These are phyloP conservation scores for Besnoitia besnoiti DNA, from an alignment of 169 alveolate species.

Conservation along the genomic window DNA sequence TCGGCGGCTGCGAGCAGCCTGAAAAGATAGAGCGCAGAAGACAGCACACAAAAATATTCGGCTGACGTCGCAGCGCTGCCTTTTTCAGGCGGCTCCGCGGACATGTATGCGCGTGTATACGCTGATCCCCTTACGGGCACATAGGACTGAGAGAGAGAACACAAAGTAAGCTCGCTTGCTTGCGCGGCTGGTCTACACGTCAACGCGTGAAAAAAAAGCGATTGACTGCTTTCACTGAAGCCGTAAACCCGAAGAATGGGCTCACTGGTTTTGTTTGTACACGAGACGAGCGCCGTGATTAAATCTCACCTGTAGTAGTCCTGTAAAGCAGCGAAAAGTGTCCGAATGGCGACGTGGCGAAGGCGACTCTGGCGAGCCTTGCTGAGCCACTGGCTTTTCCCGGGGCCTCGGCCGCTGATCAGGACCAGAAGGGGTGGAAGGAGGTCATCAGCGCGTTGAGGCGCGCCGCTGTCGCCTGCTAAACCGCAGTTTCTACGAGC, in stretches of 20 bases:
- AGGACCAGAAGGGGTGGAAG: slow-evolving; percentile 76
- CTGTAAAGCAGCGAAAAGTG: slow-evolving; percentile 88
- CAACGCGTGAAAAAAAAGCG: too few relatives aligned
- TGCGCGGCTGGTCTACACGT: too few relatives aligned
- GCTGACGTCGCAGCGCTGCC: too few relatives aligned
- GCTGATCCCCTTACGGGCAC: too few relatives aligned
- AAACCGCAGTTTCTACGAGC: not conserved
- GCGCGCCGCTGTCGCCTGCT: not conserved
- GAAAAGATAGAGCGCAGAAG: not conserved
- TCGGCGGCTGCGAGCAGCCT: slow-evolving; percentile 86
- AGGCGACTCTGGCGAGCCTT: slow-evolving; percentile 67
- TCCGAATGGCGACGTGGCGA: slow-evolving; percentile 79
- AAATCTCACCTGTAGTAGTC: slow-evolving; percentile 80
- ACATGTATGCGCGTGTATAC: too few relatives aligned
- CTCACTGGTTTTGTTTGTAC: too few relatives aligned
- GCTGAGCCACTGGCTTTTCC: slow-evolving; percentile 76
- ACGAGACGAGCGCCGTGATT: not conserved
- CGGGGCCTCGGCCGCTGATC: slow-evolving; percentile 91
- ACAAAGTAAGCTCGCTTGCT: too few relatives aligned
- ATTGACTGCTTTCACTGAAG: too few relatives aligned
- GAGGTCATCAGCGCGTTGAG: not conserved
- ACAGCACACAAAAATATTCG: too few relatives aligned
- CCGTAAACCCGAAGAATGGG: too few relatives aligned
- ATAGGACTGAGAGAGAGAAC: too few relatives aligned
- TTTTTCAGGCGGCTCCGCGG: too few relatives aligned